Evolutionary conservation across 495 filamentous ascomycete genomes (phyloP), one percentile per base, ranked within the genome.

Genomic region (Annulohypoxylon bovei): DNA sequence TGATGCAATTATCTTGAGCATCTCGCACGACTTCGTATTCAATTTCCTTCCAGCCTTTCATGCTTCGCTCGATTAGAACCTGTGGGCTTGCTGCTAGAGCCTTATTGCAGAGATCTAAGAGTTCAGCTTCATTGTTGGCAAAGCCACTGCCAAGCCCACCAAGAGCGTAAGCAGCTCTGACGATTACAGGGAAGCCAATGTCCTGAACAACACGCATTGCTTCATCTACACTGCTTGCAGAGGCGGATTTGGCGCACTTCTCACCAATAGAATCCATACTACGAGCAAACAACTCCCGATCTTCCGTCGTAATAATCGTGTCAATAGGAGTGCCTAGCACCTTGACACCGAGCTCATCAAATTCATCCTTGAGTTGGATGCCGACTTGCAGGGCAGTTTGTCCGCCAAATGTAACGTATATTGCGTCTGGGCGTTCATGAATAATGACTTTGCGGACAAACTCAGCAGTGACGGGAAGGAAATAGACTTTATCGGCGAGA

Each of bases 31-130:
- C 95, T 70, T 99, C 95, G 79, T 99, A 99, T 76, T 99, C 95
- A 59, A 98, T 94, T 78, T 99, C 95, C 81, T 99, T 99, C 95
- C 95, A 99, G 49, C 95, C 95, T 81, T 99, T 99, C 95, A 99
- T 99, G 81, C 93, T 97, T 78, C 91, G 88, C 82, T 99, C 95
- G 67, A 99, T 94, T 32, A 99, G 84, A 4, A 99, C 93, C 81
- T 99, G 95, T 1, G 95, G 95, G 74, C 94, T 97, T 59, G 92
- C 95, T 11, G 95, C 93, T 71, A 99, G 91, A 20, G 95, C 95
- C 78, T 95, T 96, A 75, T 91, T 90, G 83, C 95, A 99, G n/a
- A 98, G 88, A 3, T 95, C 92, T 57, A 92, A 81, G 47, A 99
- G 83, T 78, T 98, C 87, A n/a, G 86, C 80, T 80, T 96, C 91